phyloP scores from a whole-genome alignment of 805 yeast species.

The Schizosaccharomyces pombe region DNA sequence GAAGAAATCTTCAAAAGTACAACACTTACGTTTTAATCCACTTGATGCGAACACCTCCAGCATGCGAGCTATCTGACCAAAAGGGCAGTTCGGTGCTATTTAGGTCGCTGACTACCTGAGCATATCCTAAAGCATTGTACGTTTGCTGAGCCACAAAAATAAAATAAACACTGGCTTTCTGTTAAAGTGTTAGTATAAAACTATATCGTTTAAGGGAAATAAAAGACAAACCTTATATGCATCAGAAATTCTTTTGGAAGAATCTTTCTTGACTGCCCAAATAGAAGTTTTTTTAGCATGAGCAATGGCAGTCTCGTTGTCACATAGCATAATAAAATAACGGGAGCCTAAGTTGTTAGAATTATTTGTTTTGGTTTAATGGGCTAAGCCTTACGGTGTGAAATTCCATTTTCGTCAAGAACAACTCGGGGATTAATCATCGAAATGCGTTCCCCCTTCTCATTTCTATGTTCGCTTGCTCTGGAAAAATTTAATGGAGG shows the following conservation, averaged over 20 bases:
- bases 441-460: neutral
- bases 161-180: neutral
- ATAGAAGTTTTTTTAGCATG: neutral
- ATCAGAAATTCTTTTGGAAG: neutral
- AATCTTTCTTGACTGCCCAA: neutral
- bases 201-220: neutral
- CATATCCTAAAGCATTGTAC: neutral
- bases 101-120: neutral
- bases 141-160: neutral
- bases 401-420: neutral
- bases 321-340: neutral
- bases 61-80: neutral
- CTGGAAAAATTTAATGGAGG: neutral
- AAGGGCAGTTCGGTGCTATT: neutral
- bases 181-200: neutral
- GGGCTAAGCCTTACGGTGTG: neutral
- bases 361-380: no score
- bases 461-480: neutral
- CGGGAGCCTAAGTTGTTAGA: neutral
- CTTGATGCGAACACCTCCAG: neutral
- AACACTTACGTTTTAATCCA: slow-evolving; percentile 2
- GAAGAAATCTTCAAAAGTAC: no score
- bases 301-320: neutral
- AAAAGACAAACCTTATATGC: neutral
- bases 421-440: slow-evolving; percentile 1